phyloP scores from a whole-genome alignment of 2,329 filamentous ascomycete genomes.

The Cytospora piceicola region DNA sequence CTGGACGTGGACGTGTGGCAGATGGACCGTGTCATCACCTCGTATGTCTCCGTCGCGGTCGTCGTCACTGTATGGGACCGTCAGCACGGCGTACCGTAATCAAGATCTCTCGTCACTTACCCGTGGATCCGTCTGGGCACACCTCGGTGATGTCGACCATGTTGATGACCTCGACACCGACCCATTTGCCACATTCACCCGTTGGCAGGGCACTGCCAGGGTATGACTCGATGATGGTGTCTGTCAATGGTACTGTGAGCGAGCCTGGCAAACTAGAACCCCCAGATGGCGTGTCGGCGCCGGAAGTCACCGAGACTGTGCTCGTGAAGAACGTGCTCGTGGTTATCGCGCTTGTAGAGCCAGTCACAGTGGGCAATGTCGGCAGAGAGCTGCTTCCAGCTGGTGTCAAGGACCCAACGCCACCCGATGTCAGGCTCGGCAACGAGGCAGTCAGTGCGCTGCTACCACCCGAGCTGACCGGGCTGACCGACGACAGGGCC shows the following conservation, averaged over 20 bases:
- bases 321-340: slow-evolving; percentile 16
- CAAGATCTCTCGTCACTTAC: slow-evolving; percentile 16
- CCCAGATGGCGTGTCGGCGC: slow-evolving; percentile 2
- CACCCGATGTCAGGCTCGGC: background rate
- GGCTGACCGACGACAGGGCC: background rate
- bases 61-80: slow-evolving; percentile 17
- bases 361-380: slow-evolving; percentile 5
- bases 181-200: slow-evolving; percentile 23
- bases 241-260: slow-evolving; percentile 8
- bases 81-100: slow-evolving; percentile 4
- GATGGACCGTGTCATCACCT: slow-evolving; percentile 37
- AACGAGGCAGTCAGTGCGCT: background rate
- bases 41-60: slow-evolving; percentile 29
- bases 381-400: background rate
- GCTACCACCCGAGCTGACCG: background rate
- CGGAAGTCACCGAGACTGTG: background rate
- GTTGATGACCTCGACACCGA: slow-evolving; percentile 30
- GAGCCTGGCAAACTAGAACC: slow-evolving; percentile 27
- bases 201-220: slow-evolving; percentile 13
- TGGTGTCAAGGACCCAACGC: background rate
- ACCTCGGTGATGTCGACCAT: slow-evolving; percentile 30
- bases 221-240: slow-evolving; percentile 9
- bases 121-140: slow-evolving; percentile 28
- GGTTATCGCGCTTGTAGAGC: slow-evolving; percentile 5
- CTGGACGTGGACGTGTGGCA: slow-evolving; percentile 36